These are phyloP conservation scores for Aspergillus alliaceus DNA, from an alignment of 2,329 filamentous ascomycete genomes.

Conservation along the genomic window DNA sequence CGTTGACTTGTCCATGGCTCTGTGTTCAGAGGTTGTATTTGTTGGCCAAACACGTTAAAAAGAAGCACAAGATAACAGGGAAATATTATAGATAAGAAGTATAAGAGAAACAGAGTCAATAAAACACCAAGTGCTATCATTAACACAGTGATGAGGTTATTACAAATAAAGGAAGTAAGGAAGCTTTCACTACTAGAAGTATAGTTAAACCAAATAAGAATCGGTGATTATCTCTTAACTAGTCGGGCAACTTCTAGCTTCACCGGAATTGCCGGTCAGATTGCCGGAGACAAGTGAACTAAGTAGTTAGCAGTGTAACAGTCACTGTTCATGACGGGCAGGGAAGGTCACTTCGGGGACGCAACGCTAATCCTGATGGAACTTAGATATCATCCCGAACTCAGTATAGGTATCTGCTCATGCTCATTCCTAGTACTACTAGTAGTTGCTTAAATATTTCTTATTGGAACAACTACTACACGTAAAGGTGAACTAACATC, in stretches of 20 bases:
- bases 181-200: not conserved
- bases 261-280: not conserved
- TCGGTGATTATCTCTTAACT: not conserved
- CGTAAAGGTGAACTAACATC: not conserved
- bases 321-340: not conserved
- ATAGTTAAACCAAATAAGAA: not conserved
- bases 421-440: too few species aligned
- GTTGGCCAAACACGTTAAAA: not conserved
- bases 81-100: not conserved
- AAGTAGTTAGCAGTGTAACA: not conserved
- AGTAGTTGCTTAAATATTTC: not conserved
- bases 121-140: not conserved
- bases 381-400: not conserved
- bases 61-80: not conserved
- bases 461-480: not conserved
- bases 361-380: not conserved
- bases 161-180: not conserved
- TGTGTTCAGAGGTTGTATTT: too few species aligned
- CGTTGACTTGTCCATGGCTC: slow-evolving; percentile 13
- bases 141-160: not conserved
- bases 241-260: not conserved
- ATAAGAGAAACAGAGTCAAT: too few species aligned
- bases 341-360: not conserved
- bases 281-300: not conserved
- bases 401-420: too few species aligned